Percentiles rank a stretch among this genome's conserved stretches.
phyloP scores from a whole-genome alignment of 2,329 filamentous ascomycete species.

The Colletotrichum lindemuthianum region DNA sequence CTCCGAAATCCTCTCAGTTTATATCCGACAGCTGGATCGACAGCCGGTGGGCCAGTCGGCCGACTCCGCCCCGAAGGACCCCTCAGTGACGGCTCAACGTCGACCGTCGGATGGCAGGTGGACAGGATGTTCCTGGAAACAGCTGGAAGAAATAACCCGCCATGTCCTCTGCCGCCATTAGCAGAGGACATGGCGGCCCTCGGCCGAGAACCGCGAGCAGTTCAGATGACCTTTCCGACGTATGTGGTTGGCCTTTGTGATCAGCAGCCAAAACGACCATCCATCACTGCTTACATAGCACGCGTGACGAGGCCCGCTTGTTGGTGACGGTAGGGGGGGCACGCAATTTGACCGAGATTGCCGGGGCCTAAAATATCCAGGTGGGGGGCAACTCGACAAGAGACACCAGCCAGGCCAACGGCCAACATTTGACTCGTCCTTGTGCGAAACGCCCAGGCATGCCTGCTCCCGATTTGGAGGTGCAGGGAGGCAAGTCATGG shows the following conservation, averaged over 20 bases:
- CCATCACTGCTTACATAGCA: too few species aligned
- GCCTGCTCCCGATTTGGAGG: constrained; percentile 13
- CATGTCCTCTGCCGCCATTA: not conserved
- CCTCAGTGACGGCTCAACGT: not conserved
- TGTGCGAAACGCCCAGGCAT: constrained; percentile 26
- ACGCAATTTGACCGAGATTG: constrained; percentile 36
- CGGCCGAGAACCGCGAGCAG: constrained; percentile 25
- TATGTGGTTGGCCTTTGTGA: constrained; percentile 30
- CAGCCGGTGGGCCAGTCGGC: constrained; percentile 19
- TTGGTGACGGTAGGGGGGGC: constrained; percentile 22
- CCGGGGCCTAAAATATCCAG: constrained; percentile 33
- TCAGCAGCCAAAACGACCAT: constrained; percentile 2
- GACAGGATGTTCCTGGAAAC: not conserved
- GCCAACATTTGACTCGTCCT: constrained; percentile 12
- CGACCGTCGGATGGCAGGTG: not conserved
- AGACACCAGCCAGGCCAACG: constrained; percentile 26
- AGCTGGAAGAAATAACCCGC: not conserved
- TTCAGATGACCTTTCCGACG: constrained; percentile 25
- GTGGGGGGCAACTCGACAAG: constrained; percentile 31
- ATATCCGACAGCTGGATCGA: constrained; percentile 21
- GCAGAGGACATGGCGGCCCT: constrained; percentile 2
- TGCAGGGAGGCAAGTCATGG: constrained; percentile 30
- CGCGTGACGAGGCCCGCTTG: constrained; percentile 22
- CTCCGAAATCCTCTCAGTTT: constrained; percentile 28
- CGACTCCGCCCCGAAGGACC: constrained; percentile 22